Conservation (phyloP, 495 filamentous ascomycete species). For the Penicillium bialowiezense region DNA sequence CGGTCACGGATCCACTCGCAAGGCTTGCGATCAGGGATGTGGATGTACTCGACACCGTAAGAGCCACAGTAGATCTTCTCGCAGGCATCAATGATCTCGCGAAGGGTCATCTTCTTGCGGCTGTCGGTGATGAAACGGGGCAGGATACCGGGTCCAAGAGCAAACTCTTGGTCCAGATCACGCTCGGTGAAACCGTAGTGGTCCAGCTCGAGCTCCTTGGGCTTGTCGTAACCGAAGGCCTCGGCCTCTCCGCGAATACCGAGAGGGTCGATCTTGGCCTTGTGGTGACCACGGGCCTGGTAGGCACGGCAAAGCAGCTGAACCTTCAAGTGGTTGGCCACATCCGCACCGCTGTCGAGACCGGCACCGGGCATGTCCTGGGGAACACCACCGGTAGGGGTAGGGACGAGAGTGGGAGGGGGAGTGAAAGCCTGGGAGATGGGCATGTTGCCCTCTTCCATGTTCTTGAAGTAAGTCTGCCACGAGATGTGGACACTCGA, state of each 20-base stretch:
- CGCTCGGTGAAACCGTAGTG: conserved; percentile 94
- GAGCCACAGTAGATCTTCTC: conserved; percentile 95
- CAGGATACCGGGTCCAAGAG: conserved; percentile 90
- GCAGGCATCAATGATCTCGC: conserved; percentile 90
- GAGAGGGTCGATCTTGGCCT: conserved; percentile 93
- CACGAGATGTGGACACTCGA: conserved; percentile 94
- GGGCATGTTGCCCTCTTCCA: conserved; percentile 97
- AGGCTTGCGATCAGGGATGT: conserved; percentile 95
- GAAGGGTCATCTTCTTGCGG: conserved; percentile 91
- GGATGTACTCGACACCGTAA: conserved; percentile 96
- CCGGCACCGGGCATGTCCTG: conserved; percentile 67
- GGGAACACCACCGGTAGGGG: conserved; percentile 74
- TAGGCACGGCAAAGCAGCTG: conserved; percentile 95
- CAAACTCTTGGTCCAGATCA: conserved; percentile 90
- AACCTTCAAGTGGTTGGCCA: conserved; percentile 97
- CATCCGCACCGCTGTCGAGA: conserved; percentile 71
- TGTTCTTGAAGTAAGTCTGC: conserved; percentile 99
- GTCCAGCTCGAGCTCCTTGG: conserved; percentile 88
- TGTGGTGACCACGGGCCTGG: conserved; percentile 97
- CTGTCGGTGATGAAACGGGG: conserved; percentile 85
- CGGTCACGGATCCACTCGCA: conserved; percentile 97
- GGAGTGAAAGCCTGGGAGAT: conserved; percentile 95
- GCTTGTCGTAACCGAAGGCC: conserved; percentile 82
- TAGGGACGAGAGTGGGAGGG: conserved; percentile 85
- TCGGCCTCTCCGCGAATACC: conserved; percentile 85